phyloP scores from a whole-genome alignment of 2,329 filamentous ascomycete genomes.

The Fusarium proliferatum region DNA sequence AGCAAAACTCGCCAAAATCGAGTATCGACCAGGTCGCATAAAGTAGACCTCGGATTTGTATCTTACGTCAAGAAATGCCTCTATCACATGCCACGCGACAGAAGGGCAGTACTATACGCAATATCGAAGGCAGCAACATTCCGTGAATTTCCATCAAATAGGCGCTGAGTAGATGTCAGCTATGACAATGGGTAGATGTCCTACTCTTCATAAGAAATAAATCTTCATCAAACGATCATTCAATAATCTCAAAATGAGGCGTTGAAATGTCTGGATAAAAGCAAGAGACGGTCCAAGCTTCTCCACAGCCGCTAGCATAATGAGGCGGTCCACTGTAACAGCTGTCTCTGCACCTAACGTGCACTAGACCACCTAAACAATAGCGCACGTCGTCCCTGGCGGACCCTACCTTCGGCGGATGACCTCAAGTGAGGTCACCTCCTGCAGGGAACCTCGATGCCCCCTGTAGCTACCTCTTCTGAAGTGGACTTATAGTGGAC shows the following conservation, averaged over 20 bases:
- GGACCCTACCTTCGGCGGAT: constrained; percentile 33
- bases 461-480: constrained; percentile 12
- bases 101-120: background rate
- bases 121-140: background rate
- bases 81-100: background rate
- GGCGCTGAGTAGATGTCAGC: too few species aligned
- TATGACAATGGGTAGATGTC: background rate
- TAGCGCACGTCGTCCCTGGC: constrained; percentile 36
- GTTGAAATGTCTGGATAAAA: constrained; percentile 20
- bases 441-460: background rate
- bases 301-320: constrained; percentile 20
- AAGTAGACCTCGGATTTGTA: background rate
- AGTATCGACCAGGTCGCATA: background rate
- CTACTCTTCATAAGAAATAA: too few species aligned
- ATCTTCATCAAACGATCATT: background rate
- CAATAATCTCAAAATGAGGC: constrained; percentile 23
- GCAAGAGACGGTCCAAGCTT: constrained; percentile 19
- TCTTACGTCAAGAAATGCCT: background rate
- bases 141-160: background rate
- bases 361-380: constrained; percentile 31
- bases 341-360: constrained; percentile 14
- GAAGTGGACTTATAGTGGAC: background rate
- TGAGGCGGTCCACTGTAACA: constrained; percentile 26
- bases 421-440: constrained; percentile 36
- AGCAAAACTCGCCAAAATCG: background rate